Percentiles rank a stretch among this genome's conserved stretches.
These are phyloP conservation scores for Clitopilus passeckerianus DNA, from an alignment of 768 basidiomycete species.

Conservation along the genomic window DNA sequence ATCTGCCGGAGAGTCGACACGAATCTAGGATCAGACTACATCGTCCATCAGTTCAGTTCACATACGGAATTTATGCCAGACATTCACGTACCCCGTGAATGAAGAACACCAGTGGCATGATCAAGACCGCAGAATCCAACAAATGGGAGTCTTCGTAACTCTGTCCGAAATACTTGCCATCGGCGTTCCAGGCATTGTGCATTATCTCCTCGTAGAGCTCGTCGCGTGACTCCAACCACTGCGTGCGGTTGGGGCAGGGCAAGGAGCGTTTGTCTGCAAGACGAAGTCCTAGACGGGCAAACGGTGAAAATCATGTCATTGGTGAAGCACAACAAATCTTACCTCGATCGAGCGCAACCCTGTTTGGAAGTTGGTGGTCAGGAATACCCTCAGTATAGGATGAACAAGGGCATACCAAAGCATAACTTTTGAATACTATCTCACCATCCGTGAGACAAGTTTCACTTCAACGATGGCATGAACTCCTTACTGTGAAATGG, in stretches of 20 bases:
- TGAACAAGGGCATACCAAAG: conserved; percentile 53
- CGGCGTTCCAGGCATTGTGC: conserved; percentile 79
- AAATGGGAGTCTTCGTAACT: conserved; percentile 83
- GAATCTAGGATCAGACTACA: conserved; percentile 84
- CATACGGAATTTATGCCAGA: background rate
- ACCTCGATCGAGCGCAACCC: conserved; percentile 96
- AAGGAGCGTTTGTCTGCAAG: conserved; percentile 93
- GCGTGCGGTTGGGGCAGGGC: conserved; percentile 67
- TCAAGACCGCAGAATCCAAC: conserved; percentile 83
- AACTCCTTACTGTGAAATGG: conserved; percentile 69
- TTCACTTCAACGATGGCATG: conserved; percentile 1
- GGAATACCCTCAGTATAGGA: background rate
- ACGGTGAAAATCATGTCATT: background rate
- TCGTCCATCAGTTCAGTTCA: conserved; percentile 10
- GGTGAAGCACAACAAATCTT: background rate
- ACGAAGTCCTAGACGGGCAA: conserved; percentile 52
- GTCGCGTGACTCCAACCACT: conserved; percentile 78
- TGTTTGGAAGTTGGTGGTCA: conserved; percentile 18
- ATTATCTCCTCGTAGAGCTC: conserved; percentile 91
- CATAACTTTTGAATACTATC: conserved; percentile 57
- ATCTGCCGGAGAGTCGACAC: conserved; percentile 80
- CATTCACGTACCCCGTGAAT: conserved; percentile 63
- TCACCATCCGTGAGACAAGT: conserved; percentile 19
- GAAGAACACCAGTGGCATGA: conserved; percentile 94
- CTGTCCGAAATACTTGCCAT: conserved; percentile 72